Conservation (phyloP, 371 early-diverging fungal genomes). For the Apophysomyces elegans region DNA sequence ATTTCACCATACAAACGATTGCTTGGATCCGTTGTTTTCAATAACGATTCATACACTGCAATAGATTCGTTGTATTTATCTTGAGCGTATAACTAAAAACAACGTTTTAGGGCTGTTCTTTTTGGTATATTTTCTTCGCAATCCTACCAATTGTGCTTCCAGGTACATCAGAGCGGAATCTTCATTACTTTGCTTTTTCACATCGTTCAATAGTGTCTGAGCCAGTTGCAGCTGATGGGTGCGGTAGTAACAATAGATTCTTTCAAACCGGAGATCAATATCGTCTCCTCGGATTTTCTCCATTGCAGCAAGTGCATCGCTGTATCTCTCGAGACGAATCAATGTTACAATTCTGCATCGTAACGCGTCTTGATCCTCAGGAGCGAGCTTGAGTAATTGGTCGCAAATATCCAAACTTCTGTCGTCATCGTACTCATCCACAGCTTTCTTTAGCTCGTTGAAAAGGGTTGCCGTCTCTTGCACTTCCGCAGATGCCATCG, state of each 20-base stretch:
- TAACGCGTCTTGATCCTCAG: constrained; percentile 59
- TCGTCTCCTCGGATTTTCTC: constrained; percentile 45
- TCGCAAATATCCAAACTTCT: constrained; percentile 39
- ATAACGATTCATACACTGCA: constrained; percentile 50
- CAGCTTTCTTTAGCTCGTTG: constrained; percentile 34
- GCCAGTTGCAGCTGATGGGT: constrained; percentile 64
- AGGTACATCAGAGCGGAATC: constrained; percentile 54
- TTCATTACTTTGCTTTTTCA: constrained; percentile 34
- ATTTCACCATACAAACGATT: constrained; percentile 41
- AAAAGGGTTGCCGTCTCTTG: constrained; percentile 37
- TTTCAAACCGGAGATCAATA: constrained; percentile 61
- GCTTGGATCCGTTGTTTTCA: constrained; percentile 48
- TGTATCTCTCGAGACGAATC: constrained; percentile 73
- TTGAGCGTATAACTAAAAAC: constrained; percentile 47
- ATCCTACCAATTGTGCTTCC: constrained; percentile 73
- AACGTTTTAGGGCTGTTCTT: neutral
- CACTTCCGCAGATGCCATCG: constrained; percentile 32
- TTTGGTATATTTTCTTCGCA: neutral
- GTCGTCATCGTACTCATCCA: constrained; percentile 43
- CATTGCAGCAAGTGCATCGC: constrained; percentile 63
- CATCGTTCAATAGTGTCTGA: constrained; percentile 48
- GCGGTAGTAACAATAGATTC: constrained; percentile 78
- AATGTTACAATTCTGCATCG: constrained; percentile 69
- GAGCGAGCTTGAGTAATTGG: constrained; percentile 49
- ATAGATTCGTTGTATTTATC: constrained; percentile 48